Conservation (phyloP, 1,139 yeast species). For the Taphrina confusa region DNA sequence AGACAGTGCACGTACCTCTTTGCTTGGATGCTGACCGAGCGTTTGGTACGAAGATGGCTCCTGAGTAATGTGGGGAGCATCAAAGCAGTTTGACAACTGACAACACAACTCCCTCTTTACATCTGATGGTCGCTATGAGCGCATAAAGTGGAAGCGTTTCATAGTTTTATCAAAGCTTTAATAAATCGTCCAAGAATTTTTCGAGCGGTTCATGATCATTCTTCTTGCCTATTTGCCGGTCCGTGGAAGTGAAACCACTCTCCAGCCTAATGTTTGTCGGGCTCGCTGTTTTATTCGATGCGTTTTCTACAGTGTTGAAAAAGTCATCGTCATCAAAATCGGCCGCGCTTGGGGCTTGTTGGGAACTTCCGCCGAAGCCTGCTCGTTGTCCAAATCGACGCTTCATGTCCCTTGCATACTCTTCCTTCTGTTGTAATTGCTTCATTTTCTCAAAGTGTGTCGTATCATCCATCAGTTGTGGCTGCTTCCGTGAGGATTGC, state of each 20-base stretch:
- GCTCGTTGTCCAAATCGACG: constrained; percentile 13
- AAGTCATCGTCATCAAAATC: background rate
- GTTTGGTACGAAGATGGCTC: background rate
- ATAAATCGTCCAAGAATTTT: constrained; percentile 9
- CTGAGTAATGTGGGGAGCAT: no score
- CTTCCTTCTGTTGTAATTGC: constrained; percentile 25
- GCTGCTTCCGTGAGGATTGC: background rate
- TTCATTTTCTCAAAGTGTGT: constrained; percentile 14
- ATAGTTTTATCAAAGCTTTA: constrained; percentile 5
- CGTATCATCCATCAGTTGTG: constrained; percentile 22
- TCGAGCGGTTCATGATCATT: background rate
- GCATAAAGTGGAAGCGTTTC: no score
- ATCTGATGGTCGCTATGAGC: no score
- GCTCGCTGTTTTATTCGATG: background rate
- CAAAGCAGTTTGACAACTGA: no score
- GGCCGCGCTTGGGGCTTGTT: background rate
- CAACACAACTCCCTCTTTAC: no score
- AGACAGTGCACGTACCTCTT: constrained; percentile 1
- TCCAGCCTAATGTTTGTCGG: no score
- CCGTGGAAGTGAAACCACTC: background rate
- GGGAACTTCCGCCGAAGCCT: background rate
- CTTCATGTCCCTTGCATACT: constrained; percentile 24
- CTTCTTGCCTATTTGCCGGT: background rate
- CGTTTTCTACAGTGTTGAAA: background rate
- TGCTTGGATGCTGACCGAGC: background rate